Conservation (phyloP, 2,329 filamentous ascomycete species). For the Podosphaera leucotricha region DNA sequence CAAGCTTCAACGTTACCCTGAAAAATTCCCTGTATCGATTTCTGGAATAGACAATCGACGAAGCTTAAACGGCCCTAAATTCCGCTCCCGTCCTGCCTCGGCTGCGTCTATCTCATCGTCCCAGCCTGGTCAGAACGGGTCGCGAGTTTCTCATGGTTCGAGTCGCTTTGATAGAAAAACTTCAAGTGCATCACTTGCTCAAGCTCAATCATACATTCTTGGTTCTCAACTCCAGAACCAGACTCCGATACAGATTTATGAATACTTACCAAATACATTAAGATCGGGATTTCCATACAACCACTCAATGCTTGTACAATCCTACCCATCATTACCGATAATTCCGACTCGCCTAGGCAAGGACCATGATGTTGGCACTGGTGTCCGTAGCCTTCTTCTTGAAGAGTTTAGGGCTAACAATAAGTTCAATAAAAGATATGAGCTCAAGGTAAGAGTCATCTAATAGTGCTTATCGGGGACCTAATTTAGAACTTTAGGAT, state of each 20-base stretch:
- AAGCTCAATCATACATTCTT: constrained; percentile 17
- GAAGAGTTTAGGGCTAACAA: constrained; percentile 58
- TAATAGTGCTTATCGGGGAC: not conserved
- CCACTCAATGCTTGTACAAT: constrained; percentile 15
- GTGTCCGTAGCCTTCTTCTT: constrained; percentile 45
- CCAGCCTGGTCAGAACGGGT: constrained; percentile 11
- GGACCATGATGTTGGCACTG: constrained; percentile 19
- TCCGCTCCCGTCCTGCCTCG: constrained; percentile 11
- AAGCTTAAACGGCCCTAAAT: constrained; percentile 14
- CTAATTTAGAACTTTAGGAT: constrained; percentile 25
- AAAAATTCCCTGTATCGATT: constrained; percentile 13
- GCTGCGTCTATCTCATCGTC: constrained; percentile 12
- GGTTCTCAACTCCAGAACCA: constrained; percentile 15
- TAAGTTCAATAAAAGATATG: constrained; percentile 50
- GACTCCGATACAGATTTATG: constrained; percentile 19
- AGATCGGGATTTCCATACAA: constrained; percentile 15
- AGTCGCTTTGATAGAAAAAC: constrained; percentile 12
- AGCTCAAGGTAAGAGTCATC: constrained; percentile 37
- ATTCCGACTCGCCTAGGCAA: constrained; percentile 14
- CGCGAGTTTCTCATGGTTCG: constrained; percentile 10
- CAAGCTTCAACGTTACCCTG: constrained; percentile 9
- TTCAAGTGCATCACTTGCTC: constrained; percentile 10
- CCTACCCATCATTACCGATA: constrained; percentile 8
- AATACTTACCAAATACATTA: constrained; percentile 17
- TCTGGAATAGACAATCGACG: constrained; percentile 15